phyloP scores from a whole-genome alignment of 1,284 basidiomycete species.

The Polyporus tsugae region DNA sequence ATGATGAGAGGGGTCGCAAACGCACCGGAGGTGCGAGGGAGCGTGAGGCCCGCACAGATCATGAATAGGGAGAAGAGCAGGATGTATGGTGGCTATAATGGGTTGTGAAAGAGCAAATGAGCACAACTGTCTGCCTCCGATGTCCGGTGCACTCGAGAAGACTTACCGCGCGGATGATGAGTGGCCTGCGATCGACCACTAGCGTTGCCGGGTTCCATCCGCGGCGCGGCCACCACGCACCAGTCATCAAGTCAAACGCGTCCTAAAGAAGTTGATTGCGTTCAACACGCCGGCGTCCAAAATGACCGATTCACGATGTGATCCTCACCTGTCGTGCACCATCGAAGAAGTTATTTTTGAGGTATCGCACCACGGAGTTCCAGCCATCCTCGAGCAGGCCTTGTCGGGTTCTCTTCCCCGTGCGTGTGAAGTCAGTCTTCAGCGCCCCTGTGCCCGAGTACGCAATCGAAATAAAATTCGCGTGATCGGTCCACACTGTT shows the following conservation, averaged over 20 bases:
- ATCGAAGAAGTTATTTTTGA: conserved; percentile 98
- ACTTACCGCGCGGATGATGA: conserved; percentile 84
- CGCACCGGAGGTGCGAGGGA: conserved; percentile 87
- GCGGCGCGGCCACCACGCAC: conserved; percentile 85
- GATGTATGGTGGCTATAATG: conserved; percentile 82
- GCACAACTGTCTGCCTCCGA: not conserved
- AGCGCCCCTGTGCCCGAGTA: conserved; percentile 97
- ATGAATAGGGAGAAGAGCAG: conserved; percentile 87
- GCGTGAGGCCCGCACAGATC: conserved; percentile 83
- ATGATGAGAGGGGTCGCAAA: conserved; percentile 29
- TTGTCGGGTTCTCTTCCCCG: conserved; percentile 86
- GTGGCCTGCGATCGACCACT: conserved; percentile 80
- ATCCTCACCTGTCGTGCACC: conserved; percentile 82
- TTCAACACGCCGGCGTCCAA: conserved; percentile 15
- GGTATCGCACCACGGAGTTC: conserved; percentile 88
- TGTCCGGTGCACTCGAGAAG: conserved; percentile 12
- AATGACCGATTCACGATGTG: conserved; percentile 9
- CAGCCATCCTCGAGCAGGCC: conserved; percentile 88
- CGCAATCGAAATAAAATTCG: conserved; percentile 89
- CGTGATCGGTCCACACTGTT: conserved; percentile 97
- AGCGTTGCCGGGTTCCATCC: conserved; percentile 67
- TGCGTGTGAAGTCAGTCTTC: conserved; percentile 97
- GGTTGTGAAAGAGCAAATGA: conserved; percentile 20
- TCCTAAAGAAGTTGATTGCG: conserved; percentile 58
- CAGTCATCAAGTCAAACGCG: conserved; percentile 94